phyloP scores from a whole-genome alignment of 23 red algal species.

The Gracilaria gracilis region DNA sequence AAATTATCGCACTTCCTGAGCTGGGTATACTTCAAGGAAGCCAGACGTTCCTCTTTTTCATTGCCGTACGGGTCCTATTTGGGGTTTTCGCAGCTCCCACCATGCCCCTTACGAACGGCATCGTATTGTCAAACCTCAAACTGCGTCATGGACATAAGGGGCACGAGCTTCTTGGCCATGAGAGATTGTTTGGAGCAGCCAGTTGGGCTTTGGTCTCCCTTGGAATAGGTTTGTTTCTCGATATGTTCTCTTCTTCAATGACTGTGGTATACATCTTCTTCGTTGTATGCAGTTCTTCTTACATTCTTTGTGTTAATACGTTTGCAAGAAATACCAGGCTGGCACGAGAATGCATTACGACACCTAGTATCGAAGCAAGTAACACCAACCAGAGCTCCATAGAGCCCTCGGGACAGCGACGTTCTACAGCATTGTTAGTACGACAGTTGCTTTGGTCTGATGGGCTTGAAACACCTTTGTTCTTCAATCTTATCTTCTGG shows the following conservation, averaged over 20 bases:
- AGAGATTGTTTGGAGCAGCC: slow-evolving; percentile 69
- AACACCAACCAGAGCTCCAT: background rate
- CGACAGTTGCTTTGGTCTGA: background rate
- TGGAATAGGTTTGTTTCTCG: slow-evolving; percentile 57
- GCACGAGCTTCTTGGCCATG: slow-evolving; percentile 41
- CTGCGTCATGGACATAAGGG: slow-evolving; percentile 22
- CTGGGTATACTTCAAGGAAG: slow-evolving; percentile 15
- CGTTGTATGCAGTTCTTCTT: slow-evolving; percentile 13
- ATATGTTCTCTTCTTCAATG: slow-evolving; percentile 30
- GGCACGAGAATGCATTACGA: background rate
- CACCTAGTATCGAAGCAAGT: background rate
- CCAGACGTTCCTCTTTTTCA: slow-evolving; percentile 8
- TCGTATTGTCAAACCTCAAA: slow-evolving; percentile 44
- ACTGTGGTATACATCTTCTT: slow-evolving; percentile 36
- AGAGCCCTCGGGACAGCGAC: background rate
- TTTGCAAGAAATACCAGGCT: background rate
- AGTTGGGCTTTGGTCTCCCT: slow-evolving; percentile 63
- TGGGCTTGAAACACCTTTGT: slow-evolving; percentile 12
- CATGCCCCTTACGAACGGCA: slow-evolving; percentile 36
- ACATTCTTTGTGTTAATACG: background rate
- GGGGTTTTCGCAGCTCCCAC: slow-evolving; percentile 19
- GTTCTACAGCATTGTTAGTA: background rate
- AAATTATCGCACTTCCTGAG: slow-evolving; percentile 44
- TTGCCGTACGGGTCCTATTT: slow-evolving; percentile 10
- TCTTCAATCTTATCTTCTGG: slow-evolving; percentile 63